Evolutionary conservation across 2,329 filamentous ascomycete genomes (phyloP), one percentile per base, ranked within the genome.

Genomic region (Grosmannia serpens): DNA sequence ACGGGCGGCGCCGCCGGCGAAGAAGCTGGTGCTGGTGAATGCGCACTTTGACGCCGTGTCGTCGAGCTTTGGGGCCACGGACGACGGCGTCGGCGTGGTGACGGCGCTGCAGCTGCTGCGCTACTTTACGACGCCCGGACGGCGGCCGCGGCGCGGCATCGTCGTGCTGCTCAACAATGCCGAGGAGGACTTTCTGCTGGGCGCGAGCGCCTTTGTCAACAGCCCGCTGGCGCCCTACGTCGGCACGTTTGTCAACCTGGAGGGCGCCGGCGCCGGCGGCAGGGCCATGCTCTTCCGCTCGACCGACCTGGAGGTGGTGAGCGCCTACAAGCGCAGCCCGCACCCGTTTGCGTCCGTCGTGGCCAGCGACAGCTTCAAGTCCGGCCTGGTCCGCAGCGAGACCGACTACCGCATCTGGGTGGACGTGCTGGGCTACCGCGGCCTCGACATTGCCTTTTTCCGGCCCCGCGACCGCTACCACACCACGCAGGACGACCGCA

Each of bases 21-120:
- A 83, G 61, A 87, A 88, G 22, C 89, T 91, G 35, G 90, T 96
- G 22, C 79, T 99, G 51, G 88, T 97, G 64, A 97, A 96, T 70
- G 91, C 92, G 22, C 94, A 97, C 69, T 96, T 94, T 68, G 94
- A 96, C 72, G 82, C 80, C 59, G 94, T 97, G 7, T 89, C 91
- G 17, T 95, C 91, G 3, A 91, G 90, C 1, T 96, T 85, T 65
- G 94, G 94, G 53, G 91, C 94, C 20, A 97, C 94, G 2, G 94
- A 99, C 67, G 89, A 96, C 70, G 94, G 92, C 9, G 85, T 96
- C 62, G 91, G 91, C 31, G 89, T 95, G 26, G 84, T 95, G n/a
- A 87, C 87, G 0, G 76, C 92, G 49, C 78, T 97, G 53, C 91
- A 96, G 70, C 75, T 97, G 54, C 79, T 97, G 61, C 88, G 86